phyloP scores from a whole-genome alignment of 208 protist species.

The Acanthamoeba royreba region DNA sequence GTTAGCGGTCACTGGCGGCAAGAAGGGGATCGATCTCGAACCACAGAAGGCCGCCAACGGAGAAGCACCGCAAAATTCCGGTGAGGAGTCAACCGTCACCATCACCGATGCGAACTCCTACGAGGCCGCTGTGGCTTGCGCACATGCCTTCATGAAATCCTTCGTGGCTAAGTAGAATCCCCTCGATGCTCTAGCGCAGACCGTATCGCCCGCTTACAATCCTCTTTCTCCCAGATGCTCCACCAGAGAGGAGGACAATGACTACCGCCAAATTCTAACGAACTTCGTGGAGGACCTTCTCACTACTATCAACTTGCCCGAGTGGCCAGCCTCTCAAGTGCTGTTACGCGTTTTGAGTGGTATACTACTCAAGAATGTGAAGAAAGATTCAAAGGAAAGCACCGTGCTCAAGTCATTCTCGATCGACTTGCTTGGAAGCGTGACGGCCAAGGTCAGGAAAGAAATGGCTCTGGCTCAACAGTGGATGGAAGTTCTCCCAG shows the following conservation, averaged over 20 bases:
- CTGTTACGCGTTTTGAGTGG: background rate
- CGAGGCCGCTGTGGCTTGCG: conserved; percentile 22
- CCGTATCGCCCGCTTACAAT: background rate
- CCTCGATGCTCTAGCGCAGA: background rate
- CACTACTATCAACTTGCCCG: background rate
- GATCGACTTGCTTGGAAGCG: conserved; percentile 23
- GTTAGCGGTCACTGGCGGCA: background rate
- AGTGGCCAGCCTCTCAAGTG: conserved; percentile 41
- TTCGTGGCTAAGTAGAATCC: conserved; percentile 21
- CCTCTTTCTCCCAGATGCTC: background rate
- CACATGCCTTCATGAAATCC: conserved; percentile 28
- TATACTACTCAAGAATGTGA: conserved; percentile 31
- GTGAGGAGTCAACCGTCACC: background rate
- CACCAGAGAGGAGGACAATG: conserved; percentile 44
- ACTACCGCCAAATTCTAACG: conserved; percentile 3
- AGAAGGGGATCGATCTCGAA: background rate
- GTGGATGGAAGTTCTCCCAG: conserved; percentile 30
- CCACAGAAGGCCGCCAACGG: no score
- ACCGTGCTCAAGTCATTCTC: conserved; percentile 41
- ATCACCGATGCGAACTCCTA: conserved; percentile 25
- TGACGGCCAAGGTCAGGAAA: conserved; percentile 30
- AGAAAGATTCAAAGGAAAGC: conserved; percentile 45
- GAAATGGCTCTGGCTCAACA: conserved; percentile 1
- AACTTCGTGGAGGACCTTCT: conserved; percentile 44
- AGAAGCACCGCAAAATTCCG: background rate